These are phyloP conservation scores for Karstenula rhodostoma DNA, from an alignment of 2,329 filamentous ascomycete genomes.

Conservation along the genomic window DNA sequence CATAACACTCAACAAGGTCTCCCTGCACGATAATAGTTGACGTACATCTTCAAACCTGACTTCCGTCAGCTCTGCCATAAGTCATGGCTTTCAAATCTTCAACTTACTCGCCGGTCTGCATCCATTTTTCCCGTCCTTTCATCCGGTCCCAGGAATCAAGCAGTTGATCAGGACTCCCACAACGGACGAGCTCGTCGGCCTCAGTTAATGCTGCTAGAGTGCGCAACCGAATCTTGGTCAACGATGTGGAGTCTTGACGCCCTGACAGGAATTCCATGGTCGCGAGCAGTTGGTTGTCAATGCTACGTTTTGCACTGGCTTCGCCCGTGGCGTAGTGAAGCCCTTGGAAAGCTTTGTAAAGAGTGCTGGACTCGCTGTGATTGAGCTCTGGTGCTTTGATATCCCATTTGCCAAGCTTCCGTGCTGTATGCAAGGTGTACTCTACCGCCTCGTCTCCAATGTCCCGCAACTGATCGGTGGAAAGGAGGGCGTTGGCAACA, in stretches of 20 bases:
- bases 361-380: constrained; percentile 69
- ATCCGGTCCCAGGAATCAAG: constrained; percentile 70
- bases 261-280: constrained; percentile 51
- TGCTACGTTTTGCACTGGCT: constrained; percentile 60
- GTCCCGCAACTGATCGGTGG: constrained; percentile 69
- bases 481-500: constrained; percentile 80
- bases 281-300: constrained; percentile 68
- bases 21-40: constrained; percentile 81
- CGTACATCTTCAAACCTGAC: constrained; percentile 77
- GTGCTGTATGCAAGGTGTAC: constrained; percentile 79
- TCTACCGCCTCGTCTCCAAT: constrained; percentile 68
- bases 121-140: constrained; percentile 74
- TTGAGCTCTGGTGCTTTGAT: constrained; percentile 74
- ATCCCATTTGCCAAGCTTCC: constrained; percentile 91
- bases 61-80: constrained; percentile 35
- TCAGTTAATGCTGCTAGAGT: constrained; percentile 78
- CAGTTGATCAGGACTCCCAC: constrained; percentile 67
- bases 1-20: constrained; percentile 82
- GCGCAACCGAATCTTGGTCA: constrained; percentile 37
- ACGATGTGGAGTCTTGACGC: constrained; percentile 33
- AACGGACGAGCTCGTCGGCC: constrained; percentile 77
- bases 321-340: constrained; percentile 72
- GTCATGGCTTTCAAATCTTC: no score
- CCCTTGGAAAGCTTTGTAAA: constrained; percentile 84
- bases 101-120: constrained; percentile 79